Conservation (phyloP, 495 filamentous ascomycete species). For the Geopyxis carbonaria region DNA sequence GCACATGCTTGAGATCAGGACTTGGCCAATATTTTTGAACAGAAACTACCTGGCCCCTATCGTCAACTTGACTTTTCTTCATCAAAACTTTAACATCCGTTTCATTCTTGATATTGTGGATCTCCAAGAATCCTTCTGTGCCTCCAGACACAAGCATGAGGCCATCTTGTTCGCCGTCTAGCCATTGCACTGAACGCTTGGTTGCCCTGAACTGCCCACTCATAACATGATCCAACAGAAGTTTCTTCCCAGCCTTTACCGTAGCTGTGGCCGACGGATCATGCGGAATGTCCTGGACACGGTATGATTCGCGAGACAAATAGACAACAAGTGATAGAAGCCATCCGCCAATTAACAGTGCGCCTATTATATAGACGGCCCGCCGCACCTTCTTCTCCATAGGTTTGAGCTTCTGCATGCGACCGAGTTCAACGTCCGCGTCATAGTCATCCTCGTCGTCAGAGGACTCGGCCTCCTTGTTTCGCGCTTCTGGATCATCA, state of each 20-base stretch:
- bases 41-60: constrained; percentile 33
- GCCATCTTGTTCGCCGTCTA: constrained; percentile 83
- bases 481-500: constrained; percentile 13
- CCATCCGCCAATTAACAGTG: constrained; percentile 61
- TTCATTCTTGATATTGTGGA: constrained; percentile 28
- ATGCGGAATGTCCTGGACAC: constrained; percentile 41
- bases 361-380: constrained; percentile 48
- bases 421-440: constrained; percentile 28
- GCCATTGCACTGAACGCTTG: constrained; percentile 69
- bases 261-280: constrained; percentile 48
- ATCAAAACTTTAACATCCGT: constrained; percentile 49
- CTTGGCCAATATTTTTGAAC: constrained; percentile 55
- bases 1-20: constrained; percentile 63
- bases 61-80: constrained; percentile 44
- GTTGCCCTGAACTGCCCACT: constrained; percentile 50
- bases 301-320: constrained; percentile 46
- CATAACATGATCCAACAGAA: constrained; percentile 70
- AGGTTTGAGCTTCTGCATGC: constrained; percentile 23
- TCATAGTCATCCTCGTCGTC: constrained; percentile 33
- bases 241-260: constrained; percentile 52
- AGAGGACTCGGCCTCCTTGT: constrained; percentile 25
- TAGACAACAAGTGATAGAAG: constrained; percentile 59
- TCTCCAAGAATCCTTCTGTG: constrained; percentile 20
- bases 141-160: constrained; percentile 39
- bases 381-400: constrained; percentile 46